These are phyloP conservation scores for Ophiostoma ulmi DNA, from an alignment of 2,329 filamentous ascomycete genomes.

Conservation along the genomic window DNA sequence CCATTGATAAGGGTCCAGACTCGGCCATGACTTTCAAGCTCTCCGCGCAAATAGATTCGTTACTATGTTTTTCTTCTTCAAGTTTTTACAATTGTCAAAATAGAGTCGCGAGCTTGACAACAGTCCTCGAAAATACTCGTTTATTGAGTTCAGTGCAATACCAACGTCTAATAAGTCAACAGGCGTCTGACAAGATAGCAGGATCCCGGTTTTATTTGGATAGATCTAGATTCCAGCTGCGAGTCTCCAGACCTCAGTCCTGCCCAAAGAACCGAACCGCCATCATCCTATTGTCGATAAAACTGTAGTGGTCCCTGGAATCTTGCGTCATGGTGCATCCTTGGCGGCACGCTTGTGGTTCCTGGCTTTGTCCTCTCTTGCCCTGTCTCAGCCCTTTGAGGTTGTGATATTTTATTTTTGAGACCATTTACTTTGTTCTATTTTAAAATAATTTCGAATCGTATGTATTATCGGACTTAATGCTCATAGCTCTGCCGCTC, in stretches of 20 bases:
- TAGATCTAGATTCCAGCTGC: neutral
- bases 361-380: neutral
- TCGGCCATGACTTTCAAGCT: neutral
- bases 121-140: neutral
- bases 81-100: neutral
- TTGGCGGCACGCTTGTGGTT: conserved; percentile 3
- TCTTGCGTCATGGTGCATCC: neutral
- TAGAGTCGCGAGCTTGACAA: neutral
- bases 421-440: neutral
- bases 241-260: neutral
- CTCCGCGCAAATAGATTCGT: neutral
- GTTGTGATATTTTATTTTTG: neutral
- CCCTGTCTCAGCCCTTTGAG: conserved; percentile 1
- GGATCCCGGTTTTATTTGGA: neutral
- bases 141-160: neutral
- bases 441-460: neutral
- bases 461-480: neutral
- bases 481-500: neutral
- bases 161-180: neutral
- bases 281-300: conserved; percentile 1
- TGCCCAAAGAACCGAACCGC: neutral
- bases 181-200: neutral
- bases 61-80: neutral
- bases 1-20: neutral
- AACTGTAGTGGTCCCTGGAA: neutral